These are phyloP conservation scores for Starmera caribaea DNA, from an alignment of 805 yeast genomes.

Conservation along the genomic window DNA sequence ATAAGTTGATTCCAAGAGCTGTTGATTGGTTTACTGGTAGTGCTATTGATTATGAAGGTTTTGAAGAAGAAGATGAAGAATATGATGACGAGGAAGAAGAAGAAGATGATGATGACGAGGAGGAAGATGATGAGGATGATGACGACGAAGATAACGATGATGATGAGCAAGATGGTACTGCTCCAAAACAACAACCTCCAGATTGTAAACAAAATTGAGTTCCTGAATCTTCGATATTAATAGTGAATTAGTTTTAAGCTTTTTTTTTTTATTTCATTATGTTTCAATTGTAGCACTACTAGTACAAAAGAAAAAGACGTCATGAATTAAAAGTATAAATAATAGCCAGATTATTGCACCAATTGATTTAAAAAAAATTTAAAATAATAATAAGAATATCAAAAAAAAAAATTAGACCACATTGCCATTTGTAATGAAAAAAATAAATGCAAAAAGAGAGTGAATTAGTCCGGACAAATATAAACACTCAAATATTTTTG, in stretches of 20 bases:
- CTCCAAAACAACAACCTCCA: constrained; percentile 50
- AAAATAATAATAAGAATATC: too few species aligned
- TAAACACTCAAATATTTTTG: too few species aligned
- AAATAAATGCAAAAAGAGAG: too few species aligned
- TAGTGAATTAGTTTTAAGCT: too few species aligned
- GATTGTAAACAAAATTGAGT: constrained; percentile 53
- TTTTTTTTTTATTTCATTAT: not conserved
- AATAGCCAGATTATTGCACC: too few species aligned
- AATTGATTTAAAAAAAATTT: too few species aligned
- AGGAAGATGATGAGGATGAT: constrained; percentile 29
- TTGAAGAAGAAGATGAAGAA: constrained; percentile 53
- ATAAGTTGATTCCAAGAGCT: constrained; percentile 91
- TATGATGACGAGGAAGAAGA: constrained; percentile 48
- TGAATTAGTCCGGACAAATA: too few species aligned
- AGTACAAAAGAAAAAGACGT: too few species aligned
- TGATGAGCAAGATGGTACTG: constrained; percentile 27
- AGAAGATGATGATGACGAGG: constrained; percentile 27
- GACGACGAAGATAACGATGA: constrained; percentile 29
- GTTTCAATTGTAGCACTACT: too few species aligned
- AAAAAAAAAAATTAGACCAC: too few species aligned
- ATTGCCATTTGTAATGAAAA: too few species aligned
- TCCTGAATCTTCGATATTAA: not conserved
- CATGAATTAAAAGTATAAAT: too few species aligned
- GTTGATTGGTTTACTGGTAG: constrained; percentile 98
- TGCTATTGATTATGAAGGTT: constrained; percentile 73